Evolutionary conservation across 2,329 filamentous ascomycete species (phyloP).

Genomic region (Trematosphaeria pertusa): DNA sequence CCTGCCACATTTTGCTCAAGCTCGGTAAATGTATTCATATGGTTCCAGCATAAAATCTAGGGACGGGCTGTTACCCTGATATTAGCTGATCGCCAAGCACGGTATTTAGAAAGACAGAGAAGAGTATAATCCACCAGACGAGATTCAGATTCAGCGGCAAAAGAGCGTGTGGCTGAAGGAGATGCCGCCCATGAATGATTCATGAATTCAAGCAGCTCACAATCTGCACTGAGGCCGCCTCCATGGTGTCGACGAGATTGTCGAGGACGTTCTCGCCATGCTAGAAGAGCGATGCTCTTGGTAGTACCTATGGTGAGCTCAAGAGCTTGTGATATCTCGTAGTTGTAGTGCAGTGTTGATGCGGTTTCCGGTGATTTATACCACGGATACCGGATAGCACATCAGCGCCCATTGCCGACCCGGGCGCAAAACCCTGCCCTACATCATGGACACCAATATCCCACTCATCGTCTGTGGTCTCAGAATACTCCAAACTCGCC

Average conservation of each 20-base stretch:
- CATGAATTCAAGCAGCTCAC: background rate
- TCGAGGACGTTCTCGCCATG: background rate
- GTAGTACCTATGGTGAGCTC: background rate
- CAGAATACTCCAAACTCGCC: slow-evolving; percentile 26
- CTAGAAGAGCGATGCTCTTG: background rate
- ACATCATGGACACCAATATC: slow-evolving; percentile 49
- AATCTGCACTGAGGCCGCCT: background rate
- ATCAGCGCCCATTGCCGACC: slow-evolving; percentile 47
- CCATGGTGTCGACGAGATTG: background rate
- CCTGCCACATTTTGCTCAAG: too few relatives aligned
- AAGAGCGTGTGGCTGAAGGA: background rate
- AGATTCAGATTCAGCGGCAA: background rate
- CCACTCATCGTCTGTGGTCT: slow-evolving; percentile 48
- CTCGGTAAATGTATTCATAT: too few relatives aligned
- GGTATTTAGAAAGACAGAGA: too few relatives aligned
- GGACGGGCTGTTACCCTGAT: too few relatives aligned
- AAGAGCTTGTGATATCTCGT: background rate
- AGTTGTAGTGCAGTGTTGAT: too few relatives aligned
- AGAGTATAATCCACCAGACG: background rate
- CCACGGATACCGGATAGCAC: slow-evolving; percentile 48
- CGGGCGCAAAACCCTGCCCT: slow-evolving; percentile 48
- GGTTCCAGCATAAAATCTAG: too few relatives aligned
- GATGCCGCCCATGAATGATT: background rate
- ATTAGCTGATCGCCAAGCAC: too few relatives aligned
- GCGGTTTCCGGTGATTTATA: slow-evolving; percentile 42